Conservation (phyloP, 345 rosid genomes). For the Ceriops tagal region DNA sequence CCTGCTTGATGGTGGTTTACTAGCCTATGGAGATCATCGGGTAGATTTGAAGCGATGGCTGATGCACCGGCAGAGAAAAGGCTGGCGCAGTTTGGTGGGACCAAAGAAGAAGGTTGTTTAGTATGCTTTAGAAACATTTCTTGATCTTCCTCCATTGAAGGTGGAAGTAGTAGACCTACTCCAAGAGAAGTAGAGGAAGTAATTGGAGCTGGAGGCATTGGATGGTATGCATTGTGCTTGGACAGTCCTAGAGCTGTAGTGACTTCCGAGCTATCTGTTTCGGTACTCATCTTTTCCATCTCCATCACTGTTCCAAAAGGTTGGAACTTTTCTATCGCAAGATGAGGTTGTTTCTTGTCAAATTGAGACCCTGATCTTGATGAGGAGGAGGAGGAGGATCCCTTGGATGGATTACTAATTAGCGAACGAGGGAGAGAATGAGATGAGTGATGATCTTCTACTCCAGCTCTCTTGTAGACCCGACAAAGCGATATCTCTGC, state of each 20-base stretch:
- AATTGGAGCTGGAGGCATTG: conserved; percentile 20
- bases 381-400: conserved; percentile 21
- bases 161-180: conserved; percentile 2
- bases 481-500: conserved; percentile 92
- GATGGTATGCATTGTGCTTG: conserved; percentile 48
- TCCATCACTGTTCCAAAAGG: conserved; percentile 21
- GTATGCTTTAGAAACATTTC: conserved; percentile 32
- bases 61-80: conserved; percentile 25
- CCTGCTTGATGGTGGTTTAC: conserved; percentile 54
- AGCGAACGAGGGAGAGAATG: conserved; percentile 53
- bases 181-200: conserved; percentile 24
- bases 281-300: conserved; percentile 33
- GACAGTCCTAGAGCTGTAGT: conserved; percentile 64
- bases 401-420: conserved; percentile 28
- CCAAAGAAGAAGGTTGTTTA: conserved; percentile 20
- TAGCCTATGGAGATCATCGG: conserved; percentile 70
- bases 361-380: conserved; percentile 19
- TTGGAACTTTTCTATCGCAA: conserved; percentile 22
- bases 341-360: conserved; percentile 30
- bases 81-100: conserved; percentile 27
- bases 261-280: conserved; percentile 54
- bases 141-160: conserved; percentile 33
- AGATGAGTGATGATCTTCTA: conserved; percentile 75
- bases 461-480: conserved; percentile 92
- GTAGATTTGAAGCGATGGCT: conserved; percentile 28